Evolutionary conservation across 75 land plant genomes (phyloP).

Genomic region (Picea glauca): DNA sequence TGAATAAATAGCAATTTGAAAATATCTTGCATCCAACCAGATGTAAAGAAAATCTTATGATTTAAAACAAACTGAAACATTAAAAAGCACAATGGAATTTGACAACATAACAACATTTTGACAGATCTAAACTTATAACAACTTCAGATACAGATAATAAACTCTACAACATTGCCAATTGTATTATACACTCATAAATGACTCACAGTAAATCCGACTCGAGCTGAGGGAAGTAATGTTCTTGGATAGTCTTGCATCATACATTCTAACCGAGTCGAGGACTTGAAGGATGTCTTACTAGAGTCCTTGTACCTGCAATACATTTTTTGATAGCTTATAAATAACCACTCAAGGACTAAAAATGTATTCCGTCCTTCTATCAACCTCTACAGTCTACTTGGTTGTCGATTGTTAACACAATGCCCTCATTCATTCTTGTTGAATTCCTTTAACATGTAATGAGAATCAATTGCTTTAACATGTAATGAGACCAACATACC

Average conservation of each 20-base stretch:
- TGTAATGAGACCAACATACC: too few species aligned
- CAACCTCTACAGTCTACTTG: not conserved
- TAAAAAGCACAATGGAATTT: not conserved
- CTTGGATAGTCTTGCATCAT: slow-evolving; percentile 99
- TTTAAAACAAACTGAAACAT: not conserved
- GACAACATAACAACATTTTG: not conserved
- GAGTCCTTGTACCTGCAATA: slow-evolving; percentile 85
- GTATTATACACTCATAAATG: not conserved
- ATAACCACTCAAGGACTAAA: not conserved
- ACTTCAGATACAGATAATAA: not conserved
- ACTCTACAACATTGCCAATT: not conserved
- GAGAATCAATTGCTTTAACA: too few species aligned
- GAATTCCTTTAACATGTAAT: too few species aligned
- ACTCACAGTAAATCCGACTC: slow-evolving; percentile 95
- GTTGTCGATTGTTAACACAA: not conserved
- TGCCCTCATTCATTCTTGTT: not conserved
- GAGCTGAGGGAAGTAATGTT: slow-evolving; percentile 77
- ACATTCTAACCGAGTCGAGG: slow-evolving; percentile 95
- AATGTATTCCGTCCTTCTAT: not conserved
- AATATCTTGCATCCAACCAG: too few species aligned
- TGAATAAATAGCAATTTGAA: too few species aligned
- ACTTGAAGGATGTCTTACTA: slow-evolving; percentile 77
- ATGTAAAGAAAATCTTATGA: not conserved
- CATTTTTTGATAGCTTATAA: slow-evolving; percentile 7
- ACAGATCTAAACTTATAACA: not conserved